Evolutionary conservation across 2,329 filamentous ascomycete genomes (phyloP).

Genomic region (Dactylellina drechsleri): DNA sequence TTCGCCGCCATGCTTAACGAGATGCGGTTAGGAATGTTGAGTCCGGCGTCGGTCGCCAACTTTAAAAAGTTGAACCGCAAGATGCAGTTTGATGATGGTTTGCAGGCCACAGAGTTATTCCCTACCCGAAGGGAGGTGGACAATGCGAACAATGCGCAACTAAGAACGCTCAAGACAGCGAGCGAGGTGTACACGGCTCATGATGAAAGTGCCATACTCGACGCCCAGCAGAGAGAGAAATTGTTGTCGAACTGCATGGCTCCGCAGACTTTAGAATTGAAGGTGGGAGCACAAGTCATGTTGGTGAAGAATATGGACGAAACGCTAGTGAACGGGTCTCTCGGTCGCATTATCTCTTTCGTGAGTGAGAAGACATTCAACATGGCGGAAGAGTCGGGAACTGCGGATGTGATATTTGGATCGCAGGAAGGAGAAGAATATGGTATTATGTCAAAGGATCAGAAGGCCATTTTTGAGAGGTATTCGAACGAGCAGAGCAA

Average conservation of each 20-base stretch:
- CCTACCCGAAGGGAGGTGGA: conserved; percentile 92
- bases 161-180: conserved; percentile 76
- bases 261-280: conserved; percentile 79
- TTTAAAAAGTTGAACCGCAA: conserved; percentile 80
- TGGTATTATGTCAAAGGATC: conserved; percentile 59
- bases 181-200: conserved; percentile 74
- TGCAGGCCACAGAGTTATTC: conserved; percentile 90
- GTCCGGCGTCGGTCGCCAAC: conserved; percentile 75
- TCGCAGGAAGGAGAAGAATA: conserved; percentile 58
- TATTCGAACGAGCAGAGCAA: conserved; percentile 62
- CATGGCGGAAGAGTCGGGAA: conserved; percentile 65
- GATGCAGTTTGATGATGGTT: conserved; percentile 75
- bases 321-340: conserved; percentile 88
- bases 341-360: conserved; percentile 85
- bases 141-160: conserved; percentile 78
- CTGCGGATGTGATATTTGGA: conserved; percentile 63
- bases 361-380: conserved; percentile 75
- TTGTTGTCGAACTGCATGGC: conserved; percentile 93
- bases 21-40: conserved; percentile 89
- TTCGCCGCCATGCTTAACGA: conserved; percentile 98
- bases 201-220: conserved; percentile 75
- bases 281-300: conserved; percentile 96
- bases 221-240: conserved; percentile 76
- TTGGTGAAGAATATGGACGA: conserved; percentile 99
- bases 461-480: conserved; percentile 65